Conservation (phyloP, 805 yeast genomes). For the Alloascoidea hylecoeti region DNA sequence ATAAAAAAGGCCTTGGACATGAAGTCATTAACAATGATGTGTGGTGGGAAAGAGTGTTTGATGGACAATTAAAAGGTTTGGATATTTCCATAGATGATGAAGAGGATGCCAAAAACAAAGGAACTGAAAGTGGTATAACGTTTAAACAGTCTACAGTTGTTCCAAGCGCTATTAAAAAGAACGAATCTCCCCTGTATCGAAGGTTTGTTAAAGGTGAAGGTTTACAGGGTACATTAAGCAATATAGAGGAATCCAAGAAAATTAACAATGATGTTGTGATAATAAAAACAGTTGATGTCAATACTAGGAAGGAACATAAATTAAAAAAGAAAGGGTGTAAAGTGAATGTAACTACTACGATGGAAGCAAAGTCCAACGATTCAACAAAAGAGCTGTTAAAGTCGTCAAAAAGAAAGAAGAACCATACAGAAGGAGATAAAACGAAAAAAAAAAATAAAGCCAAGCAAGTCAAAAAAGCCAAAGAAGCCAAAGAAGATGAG, state of each 20-base stretch:
- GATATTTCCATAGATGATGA: conserved; percentile 30
- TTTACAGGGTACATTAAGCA: conserved; percentile 46
- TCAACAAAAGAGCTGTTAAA: conserved; percentile 4
- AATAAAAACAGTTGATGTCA: too few relatives aligned
- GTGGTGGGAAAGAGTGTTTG: conserved; percentile 97
- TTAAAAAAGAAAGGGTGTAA: conserved; percentile 4
- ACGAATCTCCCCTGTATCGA: conserved; percentile 60
- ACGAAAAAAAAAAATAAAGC: conserved; percentile 11
- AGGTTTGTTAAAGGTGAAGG: conserved; percentile 87
- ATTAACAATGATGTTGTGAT: too few relatives aligned
- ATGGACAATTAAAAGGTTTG: conserved; percentile 74
- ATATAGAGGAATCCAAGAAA: conserved; percentile 2
- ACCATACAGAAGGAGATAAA: conserved; percentile 11
- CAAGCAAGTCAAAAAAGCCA: too few relatives aligned
- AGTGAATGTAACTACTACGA: too few relatives aligned
- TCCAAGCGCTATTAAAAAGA: conserved; percentile 30
- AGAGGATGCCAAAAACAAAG: conserved; percentile 8
- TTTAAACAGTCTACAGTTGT: conserved; percentile 39
- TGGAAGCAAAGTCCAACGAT: too few relatives aligned
- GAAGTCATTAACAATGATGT: conserved; percentile 48
- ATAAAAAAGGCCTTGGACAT: conserved; percentile 83
- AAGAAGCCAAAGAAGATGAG: too few relatives aligned
- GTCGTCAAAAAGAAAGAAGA: not conserved
- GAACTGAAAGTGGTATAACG: conserved; percentile 22
- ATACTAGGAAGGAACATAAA: conserved; percentile 3